Evolutionary conservation across 78 protist genomes (phyloP).

Genomic region (Pigoraptor vietnamica): DNA sequence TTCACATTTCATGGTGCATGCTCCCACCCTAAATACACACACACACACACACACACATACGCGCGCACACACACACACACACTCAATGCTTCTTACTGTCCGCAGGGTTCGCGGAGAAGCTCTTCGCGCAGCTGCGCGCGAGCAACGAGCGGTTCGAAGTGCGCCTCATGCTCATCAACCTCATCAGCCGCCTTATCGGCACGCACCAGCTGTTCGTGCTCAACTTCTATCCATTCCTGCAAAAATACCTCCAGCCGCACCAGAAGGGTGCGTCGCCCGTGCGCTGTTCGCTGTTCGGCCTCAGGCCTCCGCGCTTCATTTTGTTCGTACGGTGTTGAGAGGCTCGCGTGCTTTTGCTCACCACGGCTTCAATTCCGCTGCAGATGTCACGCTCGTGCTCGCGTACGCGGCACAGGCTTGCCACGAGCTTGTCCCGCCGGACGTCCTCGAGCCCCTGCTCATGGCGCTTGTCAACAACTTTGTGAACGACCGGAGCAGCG

Average conservation of each 20-base stretch:
- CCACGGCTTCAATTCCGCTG: no score
- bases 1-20: no score
- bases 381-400: constrained; percentile 61
- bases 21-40: neutral
- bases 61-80: neutral
- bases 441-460: constrained; percentile 74
- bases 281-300: neutral
- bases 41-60: neutral
- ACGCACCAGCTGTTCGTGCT: constrained; percentile 69
- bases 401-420: constrained; percentile 76
- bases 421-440: constrained; percentile 88
- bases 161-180: constrained; percentile 62
- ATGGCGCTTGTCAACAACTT: constrained; percentile 65
- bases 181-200: constrained; percentile 66
- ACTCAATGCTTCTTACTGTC: neutral
- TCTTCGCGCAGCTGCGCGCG: constrained; percentile 45
- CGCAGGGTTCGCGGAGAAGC: constrained; percentile 50
- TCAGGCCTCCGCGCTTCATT: neutral
- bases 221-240: constrained; percentile 77
- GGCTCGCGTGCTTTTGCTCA: no score
- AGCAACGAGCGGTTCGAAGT: constrained; percentile 56
- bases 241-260: constrained; percentile 70
- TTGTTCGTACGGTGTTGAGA: neutral
- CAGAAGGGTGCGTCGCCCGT: constrained; percentile 42
- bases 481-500: constrained; percentile 66